Base-by-base conservation (phyloP, 495 filamentous ascomycete genomes). In the Aspergillus taichungensis region DNA sequence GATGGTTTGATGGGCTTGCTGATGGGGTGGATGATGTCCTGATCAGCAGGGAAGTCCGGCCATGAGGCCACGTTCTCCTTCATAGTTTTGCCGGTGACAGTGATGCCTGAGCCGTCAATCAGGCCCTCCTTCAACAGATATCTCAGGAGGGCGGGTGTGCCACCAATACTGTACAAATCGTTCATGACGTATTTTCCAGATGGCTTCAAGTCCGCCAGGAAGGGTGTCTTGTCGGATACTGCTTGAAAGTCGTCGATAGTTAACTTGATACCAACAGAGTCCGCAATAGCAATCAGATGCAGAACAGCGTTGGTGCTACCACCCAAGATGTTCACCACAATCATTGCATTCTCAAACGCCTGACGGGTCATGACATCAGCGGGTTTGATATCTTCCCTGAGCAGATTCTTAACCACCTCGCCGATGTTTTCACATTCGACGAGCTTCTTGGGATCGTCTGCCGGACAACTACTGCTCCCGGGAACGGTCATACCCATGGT, bases 1-100 rank as follows among this genome's bases (percentile, higher is more conserved):
- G 88, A 94, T 24, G 71, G 51, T 71, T 98, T 97, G 76, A 98
- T 91, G 18, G 92, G 94, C 63, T 94, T 82, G 63, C 75, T 84
- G 48, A 97, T 68, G 4, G 92, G 90, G 8, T 87, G 87, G 72
- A 98, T 94, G 68, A 98, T 87, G 50, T 83, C 73, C 65, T 98
- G 92, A 59, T 90, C 83, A 5, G 63, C 62, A 34, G 88, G 86
- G 74, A 98, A 90, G 51, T 80, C 79, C 24, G 83, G 79, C 13
- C 77, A 79, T 32, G 80, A 78, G 54, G 84, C 79, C 12, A 97
- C 69, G 71, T 98, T 98, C 73, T 96, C 72, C 52, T 86, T 87
- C 45, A 97, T 73, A 3, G 94, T 95, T 71, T 94, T 82, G 52
- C 94, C 92, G 3, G 92, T 97, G 24, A 96, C 89, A 40, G 92